Conservation (phyloP, 2,329 filamentous ascomycete genomes). For the Fusarium hainanense region DNA sequence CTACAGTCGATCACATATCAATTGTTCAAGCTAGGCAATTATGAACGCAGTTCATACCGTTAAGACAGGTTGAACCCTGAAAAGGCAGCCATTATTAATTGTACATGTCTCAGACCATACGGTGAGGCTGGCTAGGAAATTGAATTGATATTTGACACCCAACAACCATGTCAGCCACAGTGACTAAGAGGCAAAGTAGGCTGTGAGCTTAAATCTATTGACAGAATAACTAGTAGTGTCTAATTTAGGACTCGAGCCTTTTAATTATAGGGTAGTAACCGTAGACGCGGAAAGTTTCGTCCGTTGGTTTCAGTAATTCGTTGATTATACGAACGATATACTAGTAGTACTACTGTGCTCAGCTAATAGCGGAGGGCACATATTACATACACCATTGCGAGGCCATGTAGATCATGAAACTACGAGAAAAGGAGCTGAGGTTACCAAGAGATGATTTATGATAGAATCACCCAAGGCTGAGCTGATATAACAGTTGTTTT, state of each 20-base stretch:
- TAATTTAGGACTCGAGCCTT: background rate
- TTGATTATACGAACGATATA: background rate
- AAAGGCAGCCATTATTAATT: background rate
- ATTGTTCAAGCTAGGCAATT: background rate
- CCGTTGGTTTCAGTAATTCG: background rate
- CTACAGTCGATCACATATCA: slow-evolving; percentile 15
- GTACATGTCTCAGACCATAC: slow-evolving; percentile 26
- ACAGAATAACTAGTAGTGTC: background rate
- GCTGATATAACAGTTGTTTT: slow-evolving; percentile 13
- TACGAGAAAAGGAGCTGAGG: background rate
- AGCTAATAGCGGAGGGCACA: background rate
- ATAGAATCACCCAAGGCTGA: slow-evolving; percentile 6
- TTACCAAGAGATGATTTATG: slow-evolving; percentile 9
- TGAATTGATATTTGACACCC: slow-evolving; percentile 4
- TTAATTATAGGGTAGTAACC: background rate
- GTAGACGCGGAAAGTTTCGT: background rate
- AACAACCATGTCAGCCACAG: slow-evolving; percentile 3
- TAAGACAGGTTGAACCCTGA: background rate
- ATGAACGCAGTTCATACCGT: background rate
- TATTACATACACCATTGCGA: slow-evolving; percentile 2
- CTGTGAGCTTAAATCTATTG: background rate
- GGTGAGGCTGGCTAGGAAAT: slow-evolving; percentile 32
- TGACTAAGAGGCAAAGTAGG: background rate
- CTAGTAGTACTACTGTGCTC: background rate
- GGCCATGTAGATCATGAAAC: background rate